Percentiles rank a stretch among this genome's conserved stretches.
These are phyloP conservation scores for Phytophthora fragariaefolia DNA, from an alignment of 352 stramenopile genomes.

Conservation along the genomic window DNA sequence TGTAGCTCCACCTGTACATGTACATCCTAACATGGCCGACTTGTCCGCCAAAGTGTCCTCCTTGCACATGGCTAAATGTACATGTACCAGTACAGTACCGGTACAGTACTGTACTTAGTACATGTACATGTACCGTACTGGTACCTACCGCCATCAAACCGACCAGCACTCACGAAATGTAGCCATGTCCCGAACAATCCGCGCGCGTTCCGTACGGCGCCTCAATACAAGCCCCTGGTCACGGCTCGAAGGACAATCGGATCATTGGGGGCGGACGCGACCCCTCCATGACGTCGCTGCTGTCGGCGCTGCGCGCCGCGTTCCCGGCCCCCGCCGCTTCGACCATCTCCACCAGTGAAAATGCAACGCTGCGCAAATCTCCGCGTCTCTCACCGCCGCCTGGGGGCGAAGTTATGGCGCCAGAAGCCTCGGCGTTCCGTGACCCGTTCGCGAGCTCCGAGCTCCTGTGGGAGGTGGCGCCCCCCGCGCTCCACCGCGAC, in stretches of 20 bases:
- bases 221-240: slow-evolving; percentile 26
- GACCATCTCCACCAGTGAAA: neutral
- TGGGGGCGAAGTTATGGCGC: neutral
- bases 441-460: slow-evolving; percentile 45
- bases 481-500: slow-evolving; percentile 34
- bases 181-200: slow-evolving; percentile 18
- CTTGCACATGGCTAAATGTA: neutral
- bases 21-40: neutral
- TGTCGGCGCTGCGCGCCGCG: slow-evolving; percentile 37
- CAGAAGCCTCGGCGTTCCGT: slow-evolving; percentile 33
- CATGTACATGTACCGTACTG: too few relatives aligned
- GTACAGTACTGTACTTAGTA: too few relatives aligned
- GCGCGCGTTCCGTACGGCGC: slow-evolving; percentile 17
- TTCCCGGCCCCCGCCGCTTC: slow-evolving; percentile 22
- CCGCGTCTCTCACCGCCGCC: neutral
- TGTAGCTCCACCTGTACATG: too few relatives aligned
- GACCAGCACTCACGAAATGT: slow-evolving; percentile 22
- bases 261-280: slow-evolving; percentile 14
- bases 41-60: neutral
- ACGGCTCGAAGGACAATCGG: slow-evolving; percentile 1
- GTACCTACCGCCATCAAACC: too few relatives aligned
- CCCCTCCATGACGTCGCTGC: slow-evolving; percentile 39
- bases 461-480: slow-evolving; percentile 40
- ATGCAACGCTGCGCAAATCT: slow-evolving; percentile 12
- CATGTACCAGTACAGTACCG: too few relatives aligned